phyloP scores from a whole-genome alignment of 2,329 filamentous ascomycete genomes.

The Zymoseptoria pseudotritici region DNA sequence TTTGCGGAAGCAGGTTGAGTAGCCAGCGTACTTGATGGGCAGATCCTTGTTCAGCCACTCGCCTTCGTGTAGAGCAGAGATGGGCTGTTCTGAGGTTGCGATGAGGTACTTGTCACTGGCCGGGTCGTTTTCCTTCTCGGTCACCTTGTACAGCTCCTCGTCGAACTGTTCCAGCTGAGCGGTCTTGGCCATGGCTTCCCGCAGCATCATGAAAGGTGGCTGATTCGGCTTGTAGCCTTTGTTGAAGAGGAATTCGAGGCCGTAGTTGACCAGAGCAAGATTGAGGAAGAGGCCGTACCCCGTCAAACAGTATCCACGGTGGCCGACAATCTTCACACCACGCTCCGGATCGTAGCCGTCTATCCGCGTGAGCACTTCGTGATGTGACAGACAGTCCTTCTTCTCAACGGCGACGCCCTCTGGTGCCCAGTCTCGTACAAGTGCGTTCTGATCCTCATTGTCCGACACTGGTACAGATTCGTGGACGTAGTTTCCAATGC shows the following conservation, averaged over 20 bases:
- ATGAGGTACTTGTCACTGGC: slow-evolving; percentile 79
- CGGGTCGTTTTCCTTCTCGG: slow-evolving; percentile 67
- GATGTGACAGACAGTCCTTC: slow-evolving; percentile 75
- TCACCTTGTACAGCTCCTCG: slow-evolving; percentile 95
- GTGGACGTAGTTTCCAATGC: slow-evolving; percentile 87
- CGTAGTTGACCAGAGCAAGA: slow-evolving; percentile 90
- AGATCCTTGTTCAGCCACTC: slow-evolving; percentile 88
- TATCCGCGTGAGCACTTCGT: slow-evolving; percentile 81
- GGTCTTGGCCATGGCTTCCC: slow-evolving; percentile 95
- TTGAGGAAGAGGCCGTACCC: slow-evolving; percentile 88
- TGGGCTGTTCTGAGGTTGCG: slow-evolving; percentile 87
- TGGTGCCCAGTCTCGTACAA: slow-evolving; percentile 73
- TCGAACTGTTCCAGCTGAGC: slow-evolving; percentile 96
- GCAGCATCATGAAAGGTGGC: slow-evolving; percentile 89
- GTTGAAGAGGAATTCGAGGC: slow-evolving; percentile 75
- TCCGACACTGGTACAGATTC: slow-evolving; percentile 75
- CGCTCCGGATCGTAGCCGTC: slow-evolving; percentile 91
- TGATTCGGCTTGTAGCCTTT: slow-evolving; percentile 56
- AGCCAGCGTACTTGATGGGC: slow-evolving; percentile 81
- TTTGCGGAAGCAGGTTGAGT: slow-evolving; percentile 90
- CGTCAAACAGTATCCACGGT: slow-evolving; percentile 87
- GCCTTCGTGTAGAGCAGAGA: slow-evolving; percentile 77
- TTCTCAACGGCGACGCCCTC: slow-evolving; percentile 67
- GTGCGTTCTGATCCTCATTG: slow-evolving; percentile 75
- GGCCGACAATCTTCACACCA: slow-evolving; percentile 87